A percentile compares a stretch with the other conserved stretches of the same genome.
Conservation (phyloP, 2,329 filamentous ascomycete species). For the Trichoderma koningiopsis region DNA sequence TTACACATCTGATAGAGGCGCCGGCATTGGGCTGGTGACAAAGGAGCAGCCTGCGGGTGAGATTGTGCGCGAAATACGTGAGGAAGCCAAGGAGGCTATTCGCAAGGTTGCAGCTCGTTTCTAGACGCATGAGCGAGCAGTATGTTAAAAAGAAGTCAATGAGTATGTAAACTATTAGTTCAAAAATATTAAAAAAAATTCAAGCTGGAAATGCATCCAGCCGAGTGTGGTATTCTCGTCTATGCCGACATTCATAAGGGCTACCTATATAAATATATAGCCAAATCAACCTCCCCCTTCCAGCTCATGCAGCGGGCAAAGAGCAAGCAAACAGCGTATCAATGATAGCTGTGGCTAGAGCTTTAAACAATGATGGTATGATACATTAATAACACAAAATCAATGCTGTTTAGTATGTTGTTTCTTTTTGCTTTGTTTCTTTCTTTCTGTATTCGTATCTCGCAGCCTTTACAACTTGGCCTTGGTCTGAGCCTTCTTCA, state of each 20-base stretch:
- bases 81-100: constrained; percentile 42
- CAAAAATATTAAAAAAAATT: background rate
- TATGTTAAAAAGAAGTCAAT: background rate
- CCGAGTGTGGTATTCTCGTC: constrained; percentile 24
- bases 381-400: constrained; percentile 17
- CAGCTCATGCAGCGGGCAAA: background rate
- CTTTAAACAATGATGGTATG: constrained; percentile 17
- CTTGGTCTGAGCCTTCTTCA: constrained; percentile 84
- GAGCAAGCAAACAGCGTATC: background rate
- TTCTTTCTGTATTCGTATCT: background rate
- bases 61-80: constrained; percentile 47
- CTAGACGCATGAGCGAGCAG: background rate
- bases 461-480: constrained; percentile 70
- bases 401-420: constrained; percentile 1
- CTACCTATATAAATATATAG: constrained; percentile 7
- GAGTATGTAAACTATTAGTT: background rate
- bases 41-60: constrained; percentile 44
- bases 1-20: constrained; percentile 37
- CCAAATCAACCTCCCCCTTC: background rate
- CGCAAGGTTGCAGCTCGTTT: constrained; percentile 32
- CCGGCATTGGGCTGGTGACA: constrained; percentile 50
- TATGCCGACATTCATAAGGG: constrained; percentile 25
- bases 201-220: background rate
- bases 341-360: background rate
- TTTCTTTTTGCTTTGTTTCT: background rate